Evolutionary conservation across 371 early-diverging fungal species (phyloP).

Genomic region (Funneliformis caledonium): DNA sequence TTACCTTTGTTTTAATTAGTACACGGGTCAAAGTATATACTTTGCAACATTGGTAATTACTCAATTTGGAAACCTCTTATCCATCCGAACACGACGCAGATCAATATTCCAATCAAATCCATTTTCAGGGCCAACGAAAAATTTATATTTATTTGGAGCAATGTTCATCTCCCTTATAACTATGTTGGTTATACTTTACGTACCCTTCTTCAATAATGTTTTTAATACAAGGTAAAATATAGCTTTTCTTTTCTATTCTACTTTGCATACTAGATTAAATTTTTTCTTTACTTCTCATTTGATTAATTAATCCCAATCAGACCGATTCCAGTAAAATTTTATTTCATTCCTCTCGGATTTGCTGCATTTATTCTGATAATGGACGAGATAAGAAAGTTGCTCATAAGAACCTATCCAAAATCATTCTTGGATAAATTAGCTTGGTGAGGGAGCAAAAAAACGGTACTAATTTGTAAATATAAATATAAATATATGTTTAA

Average conservation of each 20-base stretch:
- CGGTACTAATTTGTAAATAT: no score
- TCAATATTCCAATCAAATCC: slow-evolving; percentile 68
- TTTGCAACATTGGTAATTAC: slow-evolving; percentile 69
- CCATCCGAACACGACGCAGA: slow-evolving; percentile 62
- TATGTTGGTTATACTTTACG: slow-evolving; percentile 64
- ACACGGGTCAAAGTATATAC: slow-evolving; percentile 64
- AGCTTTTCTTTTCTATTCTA: not conserved
- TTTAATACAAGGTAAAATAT: slow-evolving; percentile 54
- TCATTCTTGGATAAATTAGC: slow-evolving; percentile 48
- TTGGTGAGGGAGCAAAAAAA: not conserved
- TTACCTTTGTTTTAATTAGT: not conserved
- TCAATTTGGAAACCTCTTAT: slow-evolving; percentile 65
- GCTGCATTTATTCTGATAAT: slow-evolving; percentile 56
- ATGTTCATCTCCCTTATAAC: slow-evolving; percentile 54
- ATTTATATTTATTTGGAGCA: slow-evolving; percentile 57
- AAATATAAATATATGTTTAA: no score
- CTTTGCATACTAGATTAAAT: not conserved
- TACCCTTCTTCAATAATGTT: slow-evolving; percentile 59
- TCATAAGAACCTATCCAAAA: slow-evolving; percentile 47
- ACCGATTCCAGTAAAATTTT: slow-evolving; percentile 70
- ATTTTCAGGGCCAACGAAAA: slow-evolving; percentile 56
- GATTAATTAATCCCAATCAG: slow-evolving; percentile 7
- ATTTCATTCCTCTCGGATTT: slow-evolving; percentile 73
- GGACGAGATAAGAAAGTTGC: slow-evolving; percentile 62
- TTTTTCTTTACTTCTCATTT: no score